Evolutionary conservation across 1,139 yeast genomes (phyloP).

Genomic region (Taphrina pruni): DNA sequence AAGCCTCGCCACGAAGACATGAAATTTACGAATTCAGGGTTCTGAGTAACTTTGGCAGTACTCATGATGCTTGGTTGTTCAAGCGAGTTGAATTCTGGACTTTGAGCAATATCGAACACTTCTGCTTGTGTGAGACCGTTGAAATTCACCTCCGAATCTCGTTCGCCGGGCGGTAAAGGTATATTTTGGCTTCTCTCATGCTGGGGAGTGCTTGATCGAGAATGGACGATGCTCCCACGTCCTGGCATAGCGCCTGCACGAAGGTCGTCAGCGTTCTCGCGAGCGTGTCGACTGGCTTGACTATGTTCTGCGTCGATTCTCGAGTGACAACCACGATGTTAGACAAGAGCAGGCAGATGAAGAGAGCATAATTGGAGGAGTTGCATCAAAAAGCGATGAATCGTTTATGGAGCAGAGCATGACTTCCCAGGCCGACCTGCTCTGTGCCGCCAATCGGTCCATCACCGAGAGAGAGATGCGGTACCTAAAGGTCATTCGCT

Average conservation of each 20-base stretch:
- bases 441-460: slow-evolving; percentile 4
- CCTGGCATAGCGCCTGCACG: slow-evolving; percentile 13
- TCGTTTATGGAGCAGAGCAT: slow-evolving; percentile 11
- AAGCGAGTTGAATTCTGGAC: neutral
- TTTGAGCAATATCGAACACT: neutral
- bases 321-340: neutral
- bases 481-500: neutral
- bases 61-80: neutral
- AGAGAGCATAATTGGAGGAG: neutral
- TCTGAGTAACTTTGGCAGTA: neutral
- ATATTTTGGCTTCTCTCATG: neutral
- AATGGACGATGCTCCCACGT: slow-evolving; percentile 4
- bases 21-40: neutral
- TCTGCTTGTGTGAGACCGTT: neutral
- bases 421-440: neutral
- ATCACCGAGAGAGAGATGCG: slow-evolving; percentile 4
- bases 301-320: neutral
- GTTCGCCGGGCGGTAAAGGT: neutral
- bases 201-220: neutral
- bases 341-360: neutral
- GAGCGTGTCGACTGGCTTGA: slow-evolving; percentile 5
- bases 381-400: neutral
- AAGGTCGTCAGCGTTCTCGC: neutral
- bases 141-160: neutral
- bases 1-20: neutral